Evolutionary conservation across 2,329 filamentous ascomycete genomes (phyloP).

Genomic region (Claviceps purpurea): DNA sequence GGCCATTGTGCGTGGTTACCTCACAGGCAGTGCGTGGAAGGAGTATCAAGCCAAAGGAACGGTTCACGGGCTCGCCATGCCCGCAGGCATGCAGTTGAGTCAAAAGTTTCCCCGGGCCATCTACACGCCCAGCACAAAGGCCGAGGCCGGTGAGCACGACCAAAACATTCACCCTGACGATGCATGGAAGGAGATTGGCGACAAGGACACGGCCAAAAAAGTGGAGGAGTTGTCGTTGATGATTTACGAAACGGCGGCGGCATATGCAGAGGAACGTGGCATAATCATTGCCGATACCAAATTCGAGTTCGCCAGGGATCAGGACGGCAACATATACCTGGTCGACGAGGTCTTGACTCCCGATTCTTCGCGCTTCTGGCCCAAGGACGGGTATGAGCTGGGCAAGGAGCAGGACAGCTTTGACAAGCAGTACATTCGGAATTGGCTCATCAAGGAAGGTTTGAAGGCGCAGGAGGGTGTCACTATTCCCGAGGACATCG

Average conservation of each 20-base stretch:
- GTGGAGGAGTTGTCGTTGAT: slow-evolving; percentile 19
- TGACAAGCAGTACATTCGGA: slow-evolving; percentile 74
- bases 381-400: slow-evolving; percentile 45
- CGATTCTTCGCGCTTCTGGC: slow-evolving; percentile 80
- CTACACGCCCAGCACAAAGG: slow-evolving; percentile 66
- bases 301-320: slow-evolving; percentile 37
- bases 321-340: slow-evolving; percentile 29
- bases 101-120: slow-evolving; percentile 56
- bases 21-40: slow-evolving; percentile 72
- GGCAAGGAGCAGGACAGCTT: slow-evolving; percentile 71
- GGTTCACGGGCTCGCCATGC: slow-evolving; percentile 62
- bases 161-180: slow-evolving; percentile 70
- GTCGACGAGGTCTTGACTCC: slow-evolving; percentile 81
- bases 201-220: slow-evolving; percentile 17
- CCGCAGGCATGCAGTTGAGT: slow-evolving; percentile 55
- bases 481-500: slow-evolving; percentile 45
- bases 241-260: slow-evolving; percentile 34
- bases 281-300: slow-evolving; percentile 28
- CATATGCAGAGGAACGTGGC: slow-evolving; percentile 38
- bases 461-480: slow-evolving; percentile 39
- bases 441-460: slow-evolving; percentile 65
- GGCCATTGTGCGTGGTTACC: slow-evolving; percentile 61
- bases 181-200: slow-evolving; percentile 32
- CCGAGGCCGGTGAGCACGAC: slow-evolving; percentile 62
- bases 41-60: slow-evolving; percentile 61